Percentiles rank a stretch among this genome's conserved stretches.
Conservation (phyloP, 208 protist genomes). For the Crithidia fasciculata region DNA sequence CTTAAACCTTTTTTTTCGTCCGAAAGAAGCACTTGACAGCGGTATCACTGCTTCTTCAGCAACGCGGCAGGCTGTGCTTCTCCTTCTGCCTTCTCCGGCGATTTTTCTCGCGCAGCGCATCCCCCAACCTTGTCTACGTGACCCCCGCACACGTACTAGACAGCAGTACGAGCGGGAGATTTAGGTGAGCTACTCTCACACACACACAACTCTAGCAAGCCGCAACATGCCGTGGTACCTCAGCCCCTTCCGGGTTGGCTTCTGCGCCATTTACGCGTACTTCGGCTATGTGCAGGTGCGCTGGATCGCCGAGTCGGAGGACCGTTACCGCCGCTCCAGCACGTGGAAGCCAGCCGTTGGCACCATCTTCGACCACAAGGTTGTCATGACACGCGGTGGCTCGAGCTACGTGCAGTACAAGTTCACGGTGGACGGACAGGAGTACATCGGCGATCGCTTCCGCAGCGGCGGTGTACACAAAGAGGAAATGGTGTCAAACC, state of each 20-base stretch:
- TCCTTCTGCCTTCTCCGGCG: too few species aligned
- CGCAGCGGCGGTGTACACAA: conserved; percentile 86
- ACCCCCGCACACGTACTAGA: too few species aligned
- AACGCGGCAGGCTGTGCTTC: too few species aligned
- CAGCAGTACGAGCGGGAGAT: too few species aligned
- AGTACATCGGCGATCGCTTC: conserved; percentile 85
- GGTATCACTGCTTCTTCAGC: too few species aligned
- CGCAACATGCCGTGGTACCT: conserved; percentile 85
- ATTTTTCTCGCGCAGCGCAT: too few species aligned
- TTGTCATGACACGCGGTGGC: conserved; percentile 84
- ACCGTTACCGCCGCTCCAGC: conserved; percentile 77
- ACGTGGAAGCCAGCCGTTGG: conserved; percentile 88
- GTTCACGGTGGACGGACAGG: conserved; percentile 73
- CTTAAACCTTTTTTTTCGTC: not conserved
- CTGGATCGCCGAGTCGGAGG: conserved; percentile 84
- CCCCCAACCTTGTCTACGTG: too few species aligned
- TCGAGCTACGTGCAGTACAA: conserved; percentile 87
- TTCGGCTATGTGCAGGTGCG: conserved; percentile 67
- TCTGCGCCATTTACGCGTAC: conserved; percentile 77
- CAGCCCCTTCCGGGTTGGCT: conserved; percentile 74
- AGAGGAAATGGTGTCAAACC: conserved; percentile 85
- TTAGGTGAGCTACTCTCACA: too few species aligned
- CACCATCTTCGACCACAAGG: conserved; percentile 90
- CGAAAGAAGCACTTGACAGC: not conserved
- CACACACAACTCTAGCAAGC: not conserved